Evolutionary conservation across 2,329 filamentous ascomycete genomes (phyloP).

Genomic region (Triangularia setosa): DNA sequence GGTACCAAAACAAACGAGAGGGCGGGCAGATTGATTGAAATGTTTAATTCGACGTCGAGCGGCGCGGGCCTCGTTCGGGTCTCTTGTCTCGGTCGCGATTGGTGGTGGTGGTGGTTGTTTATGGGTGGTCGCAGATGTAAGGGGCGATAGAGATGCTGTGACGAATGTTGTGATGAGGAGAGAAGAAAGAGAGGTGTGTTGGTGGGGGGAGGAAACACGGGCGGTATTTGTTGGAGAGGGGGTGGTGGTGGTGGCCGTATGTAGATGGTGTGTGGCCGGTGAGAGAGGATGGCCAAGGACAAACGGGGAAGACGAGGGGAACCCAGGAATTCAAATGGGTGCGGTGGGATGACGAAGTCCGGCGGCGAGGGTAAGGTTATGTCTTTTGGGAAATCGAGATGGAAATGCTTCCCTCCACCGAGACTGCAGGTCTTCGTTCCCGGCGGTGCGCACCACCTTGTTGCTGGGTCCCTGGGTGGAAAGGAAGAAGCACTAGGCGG

Average conservation of each 20-base stretch:
- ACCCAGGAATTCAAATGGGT: constrained; percentile 5
- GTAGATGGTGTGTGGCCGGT: neutral
- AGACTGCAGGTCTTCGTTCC: neutral
- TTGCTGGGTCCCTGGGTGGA: neutral
- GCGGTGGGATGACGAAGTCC: constrained; percentile 17
- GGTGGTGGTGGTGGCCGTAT: neutral
- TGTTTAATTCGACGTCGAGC: neutral
- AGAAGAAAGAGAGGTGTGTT: neutral
- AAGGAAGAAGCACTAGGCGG: neutral
- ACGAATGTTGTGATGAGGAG: constrained; percentile 3
- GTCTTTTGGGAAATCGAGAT: constrained; percentile 5
- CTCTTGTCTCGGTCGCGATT: neutral
- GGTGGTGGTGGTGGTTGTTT: neutral
- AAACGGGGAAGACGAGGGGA: neutral
- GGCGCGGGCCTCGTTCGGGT: neutral
- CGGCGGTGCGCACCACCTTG: neutral
- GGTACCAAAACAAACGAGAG: too few relatives aligned
- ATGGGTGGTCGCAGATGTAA: neutral
- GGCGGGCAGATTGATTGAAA: neutral
- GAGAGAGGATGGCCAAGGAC: neutral
- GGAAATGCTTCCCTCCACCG: too few relatives aligned
- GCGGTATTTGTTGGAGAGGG: neutral
- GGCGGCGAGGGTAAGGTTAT: constrained; percentile 12
- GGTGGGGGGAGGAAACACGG: neutral
- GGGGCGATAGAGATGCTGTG: neutral